phyloP scores from a whole-genome alignment of 352 stramenopile species.

The Globisporangium middletonii region DNA sequence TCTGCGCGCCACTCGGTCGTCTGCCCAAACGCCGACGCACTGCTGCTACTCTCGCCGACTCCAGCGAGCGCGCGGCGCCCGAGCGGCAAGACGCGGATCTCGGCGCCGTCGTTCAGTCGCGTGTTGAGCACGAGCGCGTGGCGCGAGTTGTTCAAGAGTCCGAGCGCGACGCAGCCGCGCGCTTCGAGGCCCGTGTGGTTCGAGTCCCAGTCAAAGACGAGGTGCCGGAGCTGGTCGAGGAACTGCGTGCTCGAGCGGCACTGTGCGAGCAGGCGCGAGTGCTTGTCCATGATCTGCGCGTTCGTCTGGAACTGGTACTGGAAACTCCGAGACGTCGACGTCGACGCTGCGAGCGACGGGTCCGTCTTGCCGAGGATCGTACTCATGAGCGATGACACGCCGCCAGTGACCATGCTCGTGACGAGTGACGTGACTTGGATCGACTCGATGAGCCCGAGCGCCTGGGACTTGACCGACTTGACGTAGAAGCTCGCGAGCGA shows the following conservation, averaged over 20 bases:
- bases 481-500: slow-evolving; percentile 70
- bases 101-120: slow-evolving; percentile 67
- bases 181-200: slow-evolving; percentile 80
- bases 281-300: slow-evolving; percentile 63
- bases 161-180: slow-evolving; percentile 67
- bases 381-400: slow-evolving; percentile 70
- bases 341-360: slow-evolving; percentile 26
- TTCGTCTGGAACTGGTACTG: slow-evolving; percentile 73
- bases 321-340: slow-evolving; percentile 28
- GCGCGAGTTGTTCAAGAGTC: slow-evolving; percentile 73
- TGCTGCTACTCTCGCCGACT: slow-evolving; percentile 22
- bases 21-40: slow-evolving; percentile 2
- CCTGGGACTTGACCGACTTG: slow-evolving; percentile 78
- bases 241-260: slow-evolving; percentile 51
- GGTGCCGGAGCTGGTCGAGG: slow-evolving; percentile 54
- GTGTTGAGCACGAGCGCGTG: slow-evolving; percentile 67
- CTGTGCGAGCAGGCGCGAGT: slow-evolving; percentile 41
- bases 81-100: slow-evolving; percentile 57
- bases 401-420: slow-evolving; percentile 71
- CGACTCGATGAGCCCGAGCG: slow-evolving; percentile 74
- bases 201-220: slow-evolving; percentile 83
- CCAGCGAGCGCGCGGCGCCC: slow-evolving; percentile 49
- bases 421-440: slow-evolving; percentile 84
- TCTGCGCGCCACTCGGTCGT: slow-evolving; percentile 51
- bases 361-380: slow-evolving; percentile 81